A percentile compares a stretch with the other conserved stretches of the same genome.
These are phyloP conservation scores for Microcos paniculata DNA, from an alignment of 345 rosid species.

Conservation along the genomic window DNA sequence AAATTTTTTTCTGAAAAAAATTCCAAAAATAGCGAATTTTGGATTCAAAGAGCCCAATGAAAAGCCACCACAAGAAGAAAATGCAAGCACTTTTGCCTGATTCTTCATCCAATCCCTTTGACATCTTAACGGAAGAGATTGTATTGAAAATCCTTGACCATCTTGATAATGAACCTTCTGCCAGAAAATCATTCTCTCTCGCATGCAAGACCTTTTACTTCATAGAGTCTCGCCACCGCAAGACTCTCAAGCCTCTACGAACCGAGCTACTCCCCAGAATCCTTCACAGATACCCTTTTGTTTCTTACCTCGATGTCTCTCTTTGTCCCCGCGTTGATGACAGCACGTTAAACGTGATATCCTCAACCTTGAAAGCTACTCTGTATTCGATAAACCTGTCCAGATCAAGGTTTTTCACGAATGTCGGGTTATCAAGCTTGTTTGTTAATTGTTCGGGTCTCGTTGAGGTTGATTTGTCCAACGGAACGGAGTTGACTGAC, in stretches of 20 bases:
- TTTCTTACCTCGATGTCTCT: conserved; percentile 42
- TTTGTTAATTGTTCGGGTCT: conserved; percentile 29
- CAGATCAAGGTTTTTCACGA: conserved; percentile 38
- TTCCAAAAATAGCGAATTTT: not conserved
- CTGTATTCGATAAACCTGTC: conserved; percentile 37
- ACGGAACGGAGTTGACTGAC: conserved; percentile 42
- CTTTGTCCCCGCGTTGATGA: conserved; percentile 41
- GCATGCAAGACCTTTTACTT: conserved; percentile 35
- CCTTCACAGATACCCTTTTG: conserved; percentile 26
- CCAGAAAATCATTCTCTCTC: conserved; percentile 47
- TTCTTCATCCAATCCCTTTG: conserved; percentile 23
- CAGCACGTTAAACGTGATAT: conserved; percentile 30
- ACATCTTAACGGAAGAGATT: conserved; percentile 40
- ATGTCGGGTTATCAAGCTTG: conserved; percentile 34
- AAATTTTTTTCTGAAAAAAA: not conserved
- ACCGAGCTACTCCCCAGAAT: conserved; percentile 33
- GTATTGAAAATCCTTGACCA: conserved; percentile 40
- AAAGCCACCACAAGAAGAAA: not conserved
- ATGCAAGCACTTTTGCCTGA: not conserved
- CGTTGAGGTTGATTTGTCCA: conserved; percentile 37
- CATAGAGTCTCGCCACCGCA: conserved; percentile 39
- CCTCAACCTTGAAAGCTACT: conserved; percentile 25
- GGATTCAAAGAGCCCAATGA: not conserved
- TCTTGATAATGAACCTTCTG: conserved; percentile 31
- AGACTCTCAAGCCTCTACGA: conserved; percentile 34